Base-by-base conservation (phyloP, 768 basidiomycete species). In the Neoboletus subvelutipes region DNA sequence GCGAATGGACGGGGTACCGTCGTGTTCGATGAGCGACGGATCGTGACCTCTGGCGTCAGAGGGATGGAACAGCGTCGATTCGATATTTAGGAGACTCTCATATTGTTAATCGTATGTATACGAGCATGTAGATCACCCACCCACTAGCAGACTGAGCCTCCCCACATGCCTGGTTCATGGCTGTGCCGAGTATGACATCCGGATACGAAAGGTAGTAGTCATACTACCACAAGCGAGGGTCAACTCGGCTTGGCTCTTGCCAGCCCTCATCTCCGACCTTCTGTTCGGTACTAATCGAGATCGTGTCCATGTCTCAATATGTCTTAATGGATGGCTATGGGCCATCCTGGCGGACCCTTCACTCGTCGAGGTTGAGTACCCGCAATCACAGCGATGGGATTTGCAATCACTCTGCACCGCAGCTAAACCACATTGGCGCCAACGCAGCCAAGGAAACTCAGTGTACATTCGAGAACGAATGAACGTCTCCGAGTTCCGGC, bases 1-100 rank as follows among this genome's bases (percentile, higher is more conserved):
- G 49, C 62, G 46, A 50, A 54, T 48, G 55, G 48, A 36, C 34
- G 69, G 56, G 80, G 83, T 7, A 78, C 78, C 5, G 77, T 90
- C 43, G 79, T 77, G 26, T 92, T 92, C 67, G 90, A 92, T 64
- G 90, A 91, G 58, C 80, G 87, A 65, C 75, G 84, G 64, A 88
- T 91, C 53, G 78, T 90, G 58, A 87, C 71, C 22, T 71, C 74
- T 31, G 67, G 70, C 22, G 57, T 62, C 9, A 61, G 63, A 43
- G 73, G 72, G 37, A 56, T 72, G 37, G 74, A 73, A 52, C 71
- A 73, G 13, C 68, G 73, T 40, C 62, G 72, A 47, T 73, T 73
- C 33, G 73, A 75, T 57, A 55, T 75, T n/a, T 73, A 68, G 57
- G 28, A 39, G 6, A 29, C n/a, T 39, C 10, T 33, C 24, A 20